Evolutionary conservation across 768 basidiomycete genomes (phyloP), one percentile per base, ranked within the genome.

Genomic region (Calocybe gangraenosa): DNA sequence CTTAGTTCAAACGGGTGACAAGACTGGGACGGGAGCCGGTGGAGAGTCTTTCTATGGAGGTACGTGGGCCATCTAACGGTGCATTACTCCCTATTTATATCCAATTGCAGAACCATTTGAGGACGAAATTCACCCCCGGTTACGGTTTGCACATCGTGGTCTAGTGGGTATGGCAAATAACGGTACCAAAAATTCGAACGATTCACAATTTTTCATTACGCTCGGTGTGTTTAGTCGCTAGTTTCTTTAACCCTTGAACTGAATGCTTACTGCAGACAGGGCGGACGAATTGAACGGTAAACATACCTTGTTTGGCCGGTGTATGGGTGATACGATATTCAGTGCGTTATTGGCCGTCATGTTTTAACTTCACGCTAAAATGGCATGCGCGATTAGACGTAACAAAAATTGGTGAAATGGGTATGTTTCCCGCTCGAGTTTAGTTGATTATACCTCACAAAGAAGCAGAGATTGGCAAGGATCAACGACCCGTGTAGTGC

Each of bases 41-140:
- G 94, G 96, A 52, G 95, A 97, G 61, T 94, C 92, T 1, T 89
- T 96, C 62, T 97, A 89, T 54, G 95, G 95, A 63, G 92, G 92
- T 74, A 34, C 10, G 69, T 51, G 3, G 14, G 17, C 9, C 17
- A 14, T 44, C 5, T 28, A 19, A 13, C 28, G 15, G 19, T 1
- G 1, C 25, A 5, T 2, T 15, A 5, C 34, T 2, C 25, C 23
- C 13, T 11, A 13, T 13, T 42, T 21, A 40, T 15, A 3, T 23
- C 13, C n/a, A 11, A 33, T 28, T 15, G 25, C 55, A 90, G 93
- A 94, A 56, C 90, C 85, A 2, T 96, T 96, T 53, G 87, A 92
- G 60, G 92, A 96, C 66, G 94, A 98, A 65, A 82, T 92, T 15
- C 92, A 95, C 56, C 92, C 93, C 3, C 80, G 96, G 30, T 70